phyloP scores from a whole-genome alignment of 2,329 filamentous ascomycete genomes.

The Metarhizium guizhouense region DNA sequence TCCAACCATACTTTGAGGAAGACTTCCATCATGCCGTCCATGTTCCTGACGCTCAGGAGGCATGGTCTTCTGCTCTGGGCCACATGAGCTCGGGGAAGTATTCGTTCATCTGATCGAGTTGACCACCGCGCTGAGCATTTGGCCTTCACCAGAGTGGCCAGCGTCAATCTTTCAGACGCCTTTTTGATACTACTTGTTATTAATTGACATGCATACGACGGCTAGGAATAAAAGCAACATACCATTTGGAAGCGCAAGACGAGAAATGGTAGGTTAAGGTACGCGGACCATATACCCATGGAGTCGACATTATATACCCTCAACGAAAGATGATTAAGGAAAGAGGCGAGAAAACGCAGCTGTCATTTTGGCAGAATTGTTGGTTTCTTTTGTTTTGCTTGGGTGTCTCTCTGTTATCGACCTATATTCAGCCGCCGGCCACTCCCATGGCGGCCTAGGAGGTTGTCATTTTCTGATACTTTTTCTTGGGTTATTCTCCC shows the following conservation, averaged over 20 bases:
- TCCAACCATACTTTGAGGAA: slow-evolving; percentile 34
- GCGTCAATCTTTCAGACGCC: background rate
- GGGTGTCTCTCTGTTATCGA: background rate
- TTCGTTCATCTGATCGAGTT: slow-evolving; percentile 22
- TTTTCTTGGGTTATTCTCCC: slow-evolving; percentile 2
- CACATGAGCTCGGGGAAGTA: slow-evolving; percentile 19
- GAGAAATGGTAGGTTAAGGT: background rate
- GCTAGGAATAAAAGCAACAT: background rate
- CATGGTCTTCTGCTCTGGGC: slow-evolving; percentile 27
- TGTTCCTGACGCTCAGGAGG: slow-evolving; percentile 25
- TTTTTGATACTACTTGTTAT: background rate
- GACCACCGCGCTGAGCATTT: background rate
- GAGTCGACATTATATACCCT: background rate
- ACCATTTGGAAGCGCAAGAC: background rate
- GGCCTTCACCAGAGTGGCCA: background rate
- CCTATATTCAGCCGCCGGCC: background rate
- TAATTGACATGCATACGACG: background rate
- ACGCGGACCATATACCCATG: background rate
- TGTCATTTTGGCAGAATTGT: background rate
- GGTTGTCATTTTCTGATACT: slow-evolving; percentile 1
- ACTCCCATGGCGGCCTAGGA: background rate
- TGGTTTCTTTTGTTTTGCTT: background rate
- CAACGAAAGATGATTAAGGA: background rate
- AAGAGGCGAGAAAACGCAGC: background rate
- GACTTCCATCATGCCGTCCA: slow-evolving; percentile 33